Base-by-base conservation (phyloP, 352 stramenopile species). In the Phytophthora palmivora region DNA sequence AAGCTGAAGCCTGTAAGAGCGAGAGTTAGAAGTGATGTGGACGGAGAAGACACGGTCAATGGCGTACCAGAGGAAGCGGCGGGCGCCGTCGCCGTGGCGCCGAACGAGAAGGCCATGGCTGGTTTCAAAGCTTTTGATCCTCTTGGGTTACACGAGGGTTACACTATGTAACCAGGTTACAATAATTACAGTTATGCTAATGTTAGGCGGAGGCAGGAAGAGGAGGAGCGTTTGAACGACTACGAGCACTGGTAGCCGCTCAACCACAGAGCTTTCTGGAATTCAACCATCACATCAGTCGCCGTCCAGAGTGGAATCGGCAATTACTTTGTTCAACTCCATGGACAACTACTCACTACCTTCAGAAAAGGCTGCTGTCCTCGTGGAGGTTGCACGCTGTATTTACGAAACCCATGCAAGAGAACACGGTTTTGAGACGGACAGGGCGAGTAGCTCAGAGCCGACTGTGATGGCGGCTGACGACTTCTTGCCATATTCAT, bases 401-500 rank as follows among this genome's bases (percentile, higher is more conserved):
- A n/a, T n/a, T n/a, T n/a, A n/a, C n/a, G n/a, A n/a, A n/a, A n/a
- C n/a, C n/a, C n/a, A n/a, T n/a, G n/a, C n/a, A n/a, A n/a, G n/a
- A n/a, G n/a, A n/a, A n/a, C n/a, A n/a, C n/a, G n/a, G n/a, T n/a
- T n/a, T n/a, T n/a, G n/a, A n/a, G n/a, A n/a, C n/a, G n/a, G n/a
- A n/a, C n/a, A n/a, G n/a, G n/a, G n/a, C 12, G 0, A 33, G 42
- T 4, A 44, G 42, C 10, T 30, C 37, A 7, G 12, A 33, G 47
- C 44, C 46, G 15, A 60, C 67, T 21, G 41, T 43, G 1, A 88
- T 93, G 75, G 73, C 84, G 8, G 84, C 84, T 1, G 84, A 91
- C 37, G 84, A 93, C 43, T 93, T 91, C 45, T 58, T 93, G 10
- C 84, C 10, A 93, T 93, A 53, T 91, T 92, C 51, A 93, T 93